Evolutionary conservation across 106 monocot species (phyloP), one percentile per base, ranked within the genome.

Genomic region (Dendrobium catenatum): DNA sequence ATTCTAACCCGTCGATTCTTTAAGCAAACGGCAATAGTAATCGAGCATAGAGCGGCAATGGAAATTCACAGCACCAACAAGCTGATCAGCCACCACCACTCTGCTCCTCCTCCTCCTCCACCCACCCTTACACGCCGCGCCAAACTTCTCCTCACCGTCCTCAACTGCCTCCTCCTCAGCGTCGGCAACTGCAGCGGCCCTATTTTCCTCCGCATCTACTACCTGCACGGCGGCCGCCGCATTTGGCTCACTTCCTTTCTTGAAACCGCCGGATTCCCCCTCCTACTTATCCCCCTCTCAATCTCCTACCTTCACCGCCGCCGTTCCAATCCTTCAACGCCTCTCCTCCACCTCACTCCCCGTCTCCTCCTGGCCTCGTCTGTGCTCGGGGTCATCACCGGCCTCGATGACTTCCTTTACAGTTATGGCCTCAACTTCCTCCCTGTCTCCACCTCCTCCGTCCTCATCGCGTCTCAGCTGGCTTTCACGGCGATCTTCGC

Each of bases 121-220:
- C 68, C 68, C 5, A n/a, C 68, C 46, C 22, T 31, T 0, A 2
- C 26, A 40, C 8, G 20, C 18, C 0, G 10, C 55, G 5, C 11
- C 0, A 82, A 41, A 6, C 44, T 24, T 56, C 5, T 85, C 22
- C 27, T 89, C 26, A 79, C 85, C 67, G 68, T 29, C 49, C 8
- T 56, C 64, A 83, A 78, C 82, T 6, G 66, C 75, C 29, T 48
- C 67, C 61, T 83, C 5, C 81, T 95, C 68, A 41, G 83, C 76
- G 17, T 88, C 76, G 48, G 87, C 47, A 88, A 86, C 83, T 22
- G 37, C 42, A 84, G 80, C 76, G 88, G 83, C 16, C 85, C 84
- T 2, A 81, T 95, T 72, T 84, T 95, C 83, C 83, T 85, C 80
- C 93, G 93, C 24, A 29, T 93, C 82, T 95, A 95, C 86, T 95